A percentile compares a stretch with the other conserved stretches of the same genome.
Conservation (phyloP, 352 stramenopile species). For the Aphanomyces astaci region DNA sequence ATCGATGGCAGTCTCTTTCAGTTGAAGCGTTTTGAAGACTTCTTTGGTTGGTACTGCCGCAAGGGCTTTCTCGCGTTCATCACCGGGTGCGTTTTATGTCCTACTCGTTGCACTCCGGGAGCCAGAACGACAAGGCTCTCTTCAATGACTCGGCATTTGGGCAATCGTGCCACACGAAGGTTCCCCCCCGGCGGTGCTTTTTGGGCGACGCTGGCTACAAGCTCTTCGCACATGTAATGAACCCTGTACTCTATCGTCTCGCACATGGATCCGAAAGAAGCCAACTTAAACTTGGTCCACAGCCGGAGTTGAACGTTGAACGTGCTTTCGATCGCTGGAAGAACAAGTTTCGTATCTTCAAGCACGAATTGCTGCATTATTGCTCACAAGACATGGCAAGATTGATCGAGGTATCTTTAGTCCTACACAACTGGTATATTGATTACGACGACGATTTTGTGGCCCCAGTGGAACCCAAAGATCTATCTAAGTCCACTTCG, state of each 20-base stretch:
- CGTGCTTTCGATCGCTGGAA: constrained; percentile 5
- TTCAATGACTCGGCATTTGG: background rate
- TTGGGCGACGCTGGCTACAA: constrained; percentile 4
- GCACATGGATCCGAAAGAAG: background rate
- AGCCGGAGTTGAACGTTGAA: background rate
- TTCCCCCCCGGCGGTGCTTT: background rate
- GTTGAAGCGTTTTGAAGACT: background rate
- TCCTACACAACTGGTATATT: constrained; percentile 4
- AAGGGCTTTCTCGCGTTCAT: background rate
- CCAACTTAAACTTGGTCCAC: constrained; percentile 1
- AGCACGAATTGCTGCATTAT: too few relatives aligned
- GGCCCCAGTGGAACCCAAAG: too few relatives aligned
- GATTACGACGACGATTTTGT: constrained; percentile 1
- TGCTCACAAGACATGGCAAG: too few relatives aligned
- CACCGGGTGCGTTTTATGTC: background rate
- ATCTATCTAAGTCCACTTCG: background rate
- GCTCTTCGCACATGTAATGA: background rate
- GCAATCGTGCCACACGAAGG: background rate
- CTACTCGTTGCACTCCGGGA: background rate
- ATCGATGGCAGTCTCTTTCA: background rate
- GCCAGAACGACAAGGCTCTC: background rate
- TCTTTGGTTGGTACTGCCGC: background rate
- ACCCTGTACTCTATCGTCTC: background rate
- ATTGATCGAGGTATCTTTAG: background rate
- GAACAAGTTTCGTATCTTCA: background rate